phyloP scores from a whole-genome alignment of 73 alveolate species.

The Stentor coeruleus region DNA sequence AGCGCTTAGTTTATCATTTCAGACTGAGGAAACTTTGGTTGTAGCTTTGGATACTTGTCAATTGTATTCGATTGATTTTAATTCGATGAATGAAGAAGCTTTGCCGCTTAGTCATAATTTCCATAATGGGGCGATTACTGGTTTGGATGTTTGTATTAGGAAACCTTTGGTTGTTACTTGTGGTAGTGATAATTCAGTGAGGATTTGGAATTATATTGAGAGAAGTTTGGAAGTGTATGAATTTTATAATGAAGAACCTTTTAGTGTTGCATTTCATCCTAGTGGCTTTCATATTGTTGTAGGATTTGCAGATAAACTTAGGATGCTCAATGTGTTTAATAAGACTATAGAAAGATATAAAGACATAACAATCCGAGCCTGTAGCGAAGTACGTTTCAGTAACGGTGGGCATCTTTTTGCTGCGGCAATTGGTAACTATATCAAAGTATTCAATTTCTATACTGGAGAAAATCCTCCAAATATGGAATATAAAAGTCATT shows the following conservation, averaged over 20 bases:
- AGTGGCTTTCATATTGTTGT: constrained; percentile 94
- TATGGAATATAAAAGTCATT: constrained; percentile 33
- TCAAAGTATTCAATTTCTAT: constrained; percentile 68
- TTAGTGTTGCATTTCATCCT: constrained; percentile 62
- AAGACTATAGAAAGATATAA: constrained; percentile 73
- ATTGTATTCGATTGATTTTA: constrained; percentile 24
- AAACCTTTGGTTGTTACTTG: constrained; percentile 98
- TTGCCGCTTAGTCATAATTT: constrained; percentile 9
- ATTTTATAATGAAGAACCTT: constrained; percentile 83
- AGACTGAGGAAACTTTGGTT: neutral
- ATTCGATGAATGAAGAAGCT: constrained; percentile 39
- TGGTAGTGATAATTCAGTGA: constrained; percentile 94
- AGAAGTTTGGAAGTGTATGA: constrained; percentile 87
- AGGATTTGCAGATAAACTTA: constrained; percentile 92
- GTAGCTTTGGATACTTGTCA: neutral
- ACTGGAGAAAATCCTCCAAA: constrained; percentile 80
- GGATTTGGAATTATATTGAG: constrained; percentile 98
- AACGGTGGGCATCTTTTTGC: constrained; percentile 98
- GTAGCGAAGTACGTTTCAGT: constrained; percentile 87
- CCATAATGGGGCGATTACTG: constrained; percentile 59
- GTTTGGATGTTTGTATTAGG: constrained; percentile 97
- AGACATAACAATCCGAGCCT: constrained; percentile 86
- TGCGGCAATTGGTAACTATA: constrained; percentile 78
- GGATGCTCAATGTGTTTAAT: constrained; percentile 90
- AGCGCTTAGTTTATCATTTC: constrained; percentile 7